Evolutionary conservation across 495 filamentous ascomycete genomes (phyloP).

Genomic region (Neurospora intermedia): DNA sequence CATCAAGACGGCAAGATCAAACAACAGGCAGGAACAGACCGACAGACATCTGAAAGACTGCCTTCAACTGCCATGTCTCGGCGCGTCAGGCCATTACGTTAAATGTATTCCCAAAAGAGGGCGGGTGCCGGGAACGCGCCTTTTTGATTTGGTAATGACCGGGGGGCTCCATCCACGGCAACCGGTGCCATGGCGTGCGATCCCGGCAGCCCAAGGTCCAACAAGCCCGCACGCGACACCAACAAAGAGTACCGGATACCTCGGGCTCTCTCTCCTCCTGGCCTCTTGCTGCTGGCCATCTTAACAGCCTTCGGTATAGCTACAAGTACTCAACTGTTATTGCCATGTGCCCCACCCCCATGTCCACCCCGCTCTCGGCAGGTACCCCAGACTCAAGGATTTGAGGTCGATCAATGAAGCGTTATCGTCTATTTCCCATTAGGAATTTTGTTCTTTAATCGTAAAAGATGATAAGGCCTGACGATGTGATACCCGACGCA

Average conservation of each 20-base stretch:
- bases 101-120: constrained; percentile 33
- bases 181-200: neutral
- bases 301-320: neutral
- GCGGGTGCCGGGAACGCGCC: constrained; percentile 18
- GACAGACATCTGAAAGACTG: constrained; percentile 1
- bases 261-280: neutral
- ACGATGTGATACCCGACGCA: neutral
- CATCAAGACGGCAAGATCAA: neutral
- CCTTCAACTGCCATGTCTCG: constrained; percentile 19
- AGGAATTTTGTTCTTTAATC: constrained; percentile 27
- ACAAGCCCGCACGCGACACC: neutral
- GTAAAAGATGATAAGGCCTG: constrained; percentile 21
- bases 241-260: neutral
- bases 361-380: constrained; percentile 3
- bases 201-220: constrained; percentile 9
- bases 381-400: constrained; percentile 11
- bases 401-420: neutral
- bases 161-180: constrained; percentile 8
- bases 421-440: constrained; percentile 28
- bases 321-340: constrained; percentile 2
- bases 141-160: constrained; percentile 42
- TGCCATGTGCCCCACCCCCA: neutral
- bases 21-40: neutral
- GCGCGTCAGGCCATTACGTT: constrained; percentile 40
- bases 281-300: neutral